Evolutionary conservation across 2,329 filamentous ascomycete genomes (phyloP).

Genomic region (Aspergillus clavatus): DNA sequence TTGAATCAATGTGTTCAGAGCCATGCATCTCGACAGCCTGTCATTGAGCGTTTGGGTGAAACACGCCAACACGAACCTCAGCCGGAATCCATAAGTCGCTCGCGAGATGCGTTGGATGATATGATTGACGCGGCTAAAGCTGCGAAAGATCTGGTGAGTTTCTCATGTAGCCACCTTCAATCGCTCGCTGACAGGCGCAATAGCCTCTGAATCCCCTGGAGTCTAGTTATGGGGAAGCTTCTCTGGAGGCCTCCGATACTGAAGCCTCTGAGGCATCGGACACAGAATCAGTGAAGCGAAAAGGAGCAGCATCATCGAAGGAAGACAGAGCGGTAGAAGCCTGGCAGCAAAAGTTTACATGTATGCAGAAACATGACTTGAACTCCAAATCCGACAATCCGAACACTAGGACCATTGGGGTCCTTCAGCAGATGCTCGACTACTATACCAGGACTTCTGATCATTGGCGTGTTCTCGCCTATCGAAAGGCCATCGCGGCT

Average conservation of each 20-base stretch:
- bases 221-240: slow-evolving; percentile 20
- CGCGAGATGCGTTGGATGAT: slow-evolving; percentile 56
- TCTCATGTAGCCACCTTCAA: neutral
- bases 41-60: neutral
- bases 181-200: slow-evolving; percentile 4
- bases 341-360: slow-evolving; percentile 49
- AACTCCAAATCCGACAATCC: slow-evolving; percentile 52
- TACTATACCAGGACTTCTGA: slow-evolving; percentile 74
- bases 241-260: slow-evolving; percentile 8
- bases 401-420: slow-evolving; percentile 69
- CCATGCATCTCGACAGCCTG: neutral
- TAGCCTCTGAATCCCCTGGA: slow-evolving; percentile 34
- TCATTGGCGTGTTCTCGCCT: slow-evolving; percentile 69
- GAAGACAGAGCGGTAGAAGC: slow-evolving; percentile 10
- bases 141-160: slow-evolving; percentile 52
- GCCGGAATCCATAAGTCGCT: slow-evolving; percentile 9
- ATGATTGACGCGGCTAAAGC: slow-evolving; percentile 61
- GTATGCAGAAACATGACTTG: slow-evolving; percentile 55
- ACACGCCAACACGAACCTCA: slow-evolving; percentile 3
- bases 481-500: slow-evolving; percentile 70
- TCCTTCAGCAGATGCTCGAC: slow-evolving; percentile 72
- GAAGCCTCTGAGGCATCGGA: slow-evolving; percentile 15
- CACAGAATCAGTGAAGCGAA: slow-evolving; percentile 10
- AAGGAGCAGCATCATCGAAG: slow-evolving; percentile 8
- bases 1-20: slow-evolving; percentile 1